Conservation (phyloP, 768 basidiomycete genomes). For the Cyclocybe cylindracea region DNA sequence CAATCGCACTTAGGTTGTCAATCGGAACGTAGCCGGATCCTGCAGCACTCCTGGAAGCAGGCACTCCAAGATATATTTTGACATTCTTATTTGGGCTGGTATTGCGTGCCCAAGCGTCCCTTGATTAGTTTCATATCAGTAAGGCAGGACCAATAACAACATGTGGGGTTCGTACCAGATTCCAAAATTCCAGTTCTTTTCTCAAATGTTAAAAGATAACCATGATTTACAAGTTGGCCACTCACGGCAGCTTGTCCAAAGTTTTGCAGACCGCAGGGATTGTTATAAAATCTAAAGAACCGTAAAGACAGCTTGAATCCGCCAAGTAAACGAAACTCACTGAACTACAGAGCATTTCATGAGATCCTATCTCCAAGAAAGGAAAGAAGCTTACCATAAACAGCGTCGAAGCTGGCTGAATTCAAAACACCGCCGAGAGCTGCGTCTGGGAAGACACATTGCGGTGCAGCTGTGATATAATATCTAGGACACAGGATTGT, state of each 20-base stretch:
- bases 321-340: slow-evolving; percentile 19
- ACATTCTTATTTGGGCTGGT: slow-evolving; percentile 60
- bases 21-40: slow-evolving; percentile 61
- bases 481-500: slow-evolving; percentile 38
- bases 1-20: slow-evolving; percentile 45
- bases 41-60: slow-evolving; percentile 57
- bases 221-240: slow-evolving; percentile 6
- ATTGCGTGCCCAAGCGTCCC: slow-evolving; percentile 67
- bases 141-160: too few relatives aligned
- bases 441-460: slow-evolving; percentile 71
- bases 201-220: background rate
- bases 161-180: slow-evolving; percentile 41
- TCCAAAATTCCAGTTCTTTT: slow-evolving; percentile 63
- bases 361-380: background rate
- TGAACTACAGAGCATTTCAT: slow-evolving; percentile 28
- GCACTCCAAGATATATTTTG: slow-evolving; percentile 67
- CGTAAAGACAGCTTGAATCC: background rate
- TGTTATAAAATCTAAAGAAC: slow-evolving; percentile 55
- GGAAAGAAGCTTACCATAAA: slow-evolving; percentile 48
- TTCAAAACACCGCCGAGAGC: slow-evolving; percentile 61
- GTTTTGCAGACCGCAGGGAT: slow-evolving; percentile 50
- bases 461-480: slow-evolving; percentile 66
- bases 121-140: slow-evolving; percentile 15
- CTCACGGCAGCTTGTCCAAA: slow-evolving; percentile 52
- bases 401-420: slow-evolving; percentile 63